phyloP scores from a whole-genome alignment of 805 yeast genomes.

The Babjeviella inositovora region DNA sequence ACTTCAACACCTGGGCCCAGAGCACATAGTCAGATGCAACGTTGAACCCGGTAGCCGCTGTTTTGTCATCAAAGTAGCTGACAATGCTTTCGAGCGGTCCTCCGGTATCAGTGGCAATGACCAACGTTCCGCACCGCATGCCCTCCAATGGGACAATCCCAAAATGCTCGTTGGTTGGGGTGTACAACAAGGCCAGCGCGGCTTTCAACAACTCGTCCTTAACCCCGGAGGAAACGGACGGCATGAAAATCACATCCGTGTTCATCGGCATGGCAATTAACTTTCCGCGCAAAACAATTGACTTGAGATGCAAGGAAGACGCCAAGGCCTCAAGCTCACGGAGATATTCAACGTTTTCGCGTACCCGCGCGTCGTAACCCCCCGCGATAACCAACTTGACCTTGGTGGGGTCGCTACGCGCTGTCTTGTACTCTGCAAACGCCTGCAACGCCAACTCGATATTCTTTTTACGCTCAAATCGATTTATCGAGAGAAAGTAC shows the following conservation, averaged over 20 bases:
- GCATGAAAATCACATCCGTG: constrained; percentile 53
- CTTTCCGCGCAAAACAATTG: constrained; percentile 17
- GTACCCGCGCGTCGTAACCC: constrained; percentile 69
- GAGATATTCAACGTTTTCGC: constrained; percentile 64
- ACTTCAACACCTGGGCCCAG: too few relatives aligned
- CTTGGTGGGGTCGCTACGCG: constrained; percentile 10
- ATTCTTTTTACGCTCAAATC: constrained; percentile 81
- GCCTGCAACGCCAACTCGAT: constrained; percentile 64
- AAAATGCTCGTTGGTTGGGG: constrained; percentile 88
- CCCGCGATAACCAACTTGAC: constrained; percentile 63
- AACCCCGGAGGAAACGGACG: constrained; percentile 55
- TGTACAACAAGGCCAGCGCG: constrained; percentile 56
- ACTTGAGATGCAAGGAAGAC: constrained; percentile 22
- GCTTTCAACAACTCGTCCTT: constrained; percentile 45
- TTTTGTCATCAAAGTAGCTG: constrained; percentile 5
- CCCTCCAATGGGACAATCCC: constrained; percentile 97
- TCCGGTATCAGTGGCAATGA: constrained; percentile 75
- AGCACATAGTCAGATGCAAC: too few relatives aligned
- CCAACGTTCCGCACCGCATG: constrained; percentile 73
- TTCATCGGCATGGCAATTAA: constrained; percentile 9
- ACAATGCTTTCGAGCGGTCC: constrained; percentile 81
- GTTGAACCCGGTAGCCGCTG: neutral
- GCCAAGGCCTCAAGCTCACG: constrained; percentile 38
- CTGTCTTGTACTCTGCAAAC: constrained; percentile 26
- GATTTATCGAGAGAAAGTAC: constrained; percentile 61